Conservation (phyloP, 768 basidiomycete genomes). For the Kwoniella botswanensis region DNA sequence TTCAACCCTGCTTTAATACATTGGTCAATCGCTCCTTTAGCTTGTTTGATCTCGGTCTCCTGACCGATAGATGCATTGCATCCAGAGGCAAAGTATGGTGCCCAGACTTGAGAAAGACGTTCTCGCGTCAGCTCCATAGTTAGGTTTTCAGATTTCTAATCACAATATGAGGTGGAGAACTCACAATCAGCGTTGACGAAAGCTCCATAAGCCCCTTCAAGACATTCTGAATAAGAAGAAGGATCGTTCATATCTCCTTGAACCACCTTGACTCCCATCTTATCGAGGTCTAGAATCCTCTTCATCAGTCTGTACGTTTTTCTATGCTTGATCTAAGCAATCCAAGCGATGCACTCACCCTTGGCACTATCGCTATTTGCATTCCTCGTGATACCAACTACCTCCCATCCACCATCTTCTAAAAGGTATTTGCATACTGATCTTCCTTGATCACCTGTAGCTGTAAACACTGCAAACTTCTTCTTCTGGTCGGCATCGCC, state of each 20-base stretch:
- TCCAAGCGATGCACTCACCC: background rate
- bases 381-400: constrained; percentile 14
- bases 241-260: constrained; percentile 12
- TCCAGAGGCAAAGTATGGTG: background rate
- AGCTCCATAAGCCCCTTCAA: constrained; percentile 11
- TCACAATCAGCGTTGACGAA: constrained; percentile 20
- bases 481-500: background rate
- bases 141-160: background rate
- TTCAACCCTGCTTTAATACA: constrained; percentile 30
- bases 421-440: constrained; percentile 7
- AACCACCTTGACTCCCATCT: constrained; percentile 4
- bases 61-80: background rate
- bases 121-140: background rate
- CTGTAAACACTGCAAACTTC: constrained; percentile 16
- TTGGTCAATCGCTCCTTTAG: constrained; percentile 26
- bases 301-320: background rate
- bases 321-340: background rate
- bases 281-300: constrained; percentile 3
- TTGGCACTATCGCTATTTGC: background rate
- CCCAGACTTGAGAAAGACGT: constrained; percentile 1
- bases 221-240: constrained; percentile 1
- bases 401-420: constrained; percentile 7
- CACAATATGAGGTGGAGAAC: background rate
- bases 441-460: constrained; percentile 18
- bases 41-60: constrained; percentile 12